Evolutionary conservation across 345 rosid genomes (phyloP).

Genomic region (Chamaenerion angustifolium): DNA sequence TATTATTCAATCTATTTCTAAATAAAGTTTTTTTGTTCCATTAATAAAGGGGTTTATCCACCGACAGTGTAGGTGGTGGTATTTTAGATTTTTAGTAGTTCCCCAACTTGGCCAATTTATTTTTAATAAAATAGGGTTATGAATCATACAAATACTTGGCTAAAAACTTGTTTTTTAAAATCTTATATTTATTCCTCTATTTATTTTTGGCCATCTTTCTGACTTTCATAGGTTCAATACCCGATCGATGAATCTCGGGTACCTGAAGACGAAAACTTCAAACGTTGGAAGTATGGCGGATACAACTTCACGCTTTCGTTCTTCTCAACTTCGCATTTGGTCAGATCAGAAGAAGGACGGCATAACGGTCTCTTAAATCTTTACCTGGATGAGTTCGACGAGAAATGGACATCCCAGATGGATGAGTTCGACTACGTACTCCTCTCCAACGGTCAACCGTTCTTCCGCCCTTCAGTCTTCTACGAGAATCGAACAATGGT

Average conservation of each 20-base stretch:
- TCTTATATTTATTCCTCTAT: too few species aligned
- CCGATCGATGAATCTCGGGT: not conserved
- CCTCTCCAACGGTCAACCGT: slow-evolving; percentile 47
- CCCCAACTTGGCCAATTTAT: too few species aligned
- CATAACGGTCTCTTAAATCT: slow-evolving; percentile 29
- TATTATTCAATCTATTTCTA: too few species aligned
- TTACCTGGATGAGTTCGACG: slow-evolving; percentile 35
- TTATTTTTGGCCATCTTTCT: too few species aligned
- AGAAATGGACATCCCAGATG: slow-evolving; percentile 31
- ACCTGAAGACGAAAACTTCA: slow-evolving; percentile 2
- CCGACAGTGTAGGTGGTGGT: too few species aligned
- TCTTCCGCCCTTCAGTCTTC: slow-evolving; percentile 32
- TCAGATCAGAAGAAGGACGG: slow-evolving; percentile 27
- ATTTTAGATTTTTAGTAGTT: too few species aligned
- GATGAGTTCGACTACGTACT: slow-evolving; percentile 30
- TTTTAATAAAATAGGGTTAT: too few species aligned
- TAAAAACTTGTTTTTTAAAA: too few species aligned
- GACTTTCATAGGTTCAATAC: too few species aligned
- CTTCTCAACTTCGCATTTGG: slow-evolving; percentile 43
- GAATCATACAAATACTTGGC: too few species aligned
- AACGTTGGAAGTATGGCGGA: slow-evolving; percentile 7
- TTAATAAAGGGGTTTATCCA: too few species aligned
- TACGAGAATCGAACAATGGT: slow-evolving; percentile 17
- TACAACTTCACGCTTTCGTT: slow-evolving; percentile 32
- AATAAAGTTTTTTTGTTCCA: too few species aligned